Conservation (phyloP, 495 filamentous ascomycete genomes). For the Penicillium fimorum region DNA sequence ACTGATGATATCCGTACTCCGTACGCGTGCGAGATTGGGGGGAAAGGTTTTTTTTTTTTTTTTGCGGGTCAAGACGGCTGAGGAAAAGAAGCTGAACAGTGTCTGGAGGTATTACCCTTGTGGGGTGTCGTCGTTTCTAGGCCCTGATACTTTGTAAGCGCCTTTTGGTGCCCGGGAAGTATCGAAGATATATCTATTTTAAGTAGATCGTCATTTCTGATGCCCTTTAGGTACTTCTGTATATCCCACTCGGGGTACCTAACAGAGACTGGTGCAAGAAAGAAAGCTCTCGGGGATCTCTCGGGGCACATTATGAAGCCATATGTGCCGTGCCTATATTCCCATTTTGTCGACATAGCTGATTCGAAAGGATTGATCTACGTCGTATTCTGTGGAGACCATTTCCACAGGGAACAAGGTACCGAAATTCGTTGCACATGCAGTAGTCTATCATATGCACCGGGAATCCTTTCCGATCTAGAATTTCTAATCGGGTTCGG, state of each 20-base stretch:
- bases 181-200: not conserved
- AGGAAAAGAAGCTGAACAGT: not conserved
- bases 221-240: not conserved
- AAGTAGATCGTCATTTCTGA: not conserved
- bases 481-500: not conserved
- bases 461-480: slow-evolving; percentile 4
- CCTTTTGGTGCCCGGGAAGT: not conserved
- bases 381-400: not conserved
- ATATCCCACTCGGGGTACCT: not conserved
- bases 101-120: not conserved
- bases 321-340: not conserved
- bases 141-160: too few relatives aligned
- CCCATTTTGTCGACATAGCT: not conserved
- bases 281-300: not conserved
- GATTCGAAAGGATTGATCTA: not conserved
- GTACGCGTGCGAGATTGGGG: not conserved
- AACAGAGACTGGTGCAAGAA: not conserved
- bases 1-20: not conserved
- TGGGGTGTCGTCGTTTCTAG: not conserved
- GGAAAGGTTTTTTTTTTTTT: too few relatives aligned
- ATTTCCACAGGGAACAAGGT: not conserved
- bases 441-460: slow-evolving; percentile 1
- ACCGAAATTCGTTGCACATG: not conserved
- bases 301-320: not conserved
- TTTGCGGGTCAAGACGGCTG: slow-evolving; percentile 1